Evolutionary conservation across 2,329 filamentous ascomycete species (phyloP).

Genomic region (Hysterium pulicare): DNA sequence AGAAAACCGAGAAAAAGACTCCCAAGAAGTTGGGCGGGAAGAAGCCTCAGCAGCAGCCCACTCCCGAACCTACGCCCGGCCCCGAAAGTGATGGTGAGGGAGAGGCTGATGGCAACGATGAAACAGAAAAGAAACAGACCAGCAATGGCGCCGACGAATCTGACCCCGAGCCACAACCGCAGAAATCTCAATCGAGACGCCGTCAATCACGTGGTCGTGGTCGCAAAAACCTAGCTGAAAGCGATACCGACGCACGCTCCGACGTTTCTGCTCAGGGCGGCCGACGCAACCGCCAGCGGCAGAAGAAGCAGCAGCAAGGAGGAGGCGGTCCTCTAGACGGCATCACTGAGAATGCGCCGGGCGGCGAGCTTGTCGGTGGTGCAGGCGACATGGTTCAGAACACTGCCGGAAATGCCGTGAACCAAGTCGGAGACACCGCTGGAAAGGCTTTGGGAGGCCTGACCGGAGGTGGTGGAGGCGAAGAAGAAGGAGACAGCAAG

Average conservation of each 20-base stretch:
- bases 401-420: conserved; percentile 53
- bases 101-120: conserved; percentile 36
- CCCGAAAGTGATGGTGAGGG: conserved; percentile 42
- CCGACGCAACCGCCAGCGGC: conserved; percentile 54
- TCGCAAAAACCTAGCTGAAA: conserved; percentile 41
- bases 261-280: conserved; percentile 53
- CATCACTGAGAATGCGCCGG: conserved; percentile 53
- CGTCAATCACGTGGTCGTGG: conserved; percentile 51
- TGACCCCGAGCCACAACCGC: conserved; percentile 45
- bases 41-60: conserved; percentile 43
- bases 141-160: conserved; percentile 39
- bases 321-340: conserved; percentile 51
- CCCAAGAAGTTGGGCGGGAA: conserved; percentile 50
- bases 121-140: conserved; percentile 35
- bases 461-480: conserved; percentile 38
- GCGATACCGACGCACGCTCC: conserved; percentile 54
- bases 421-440: conserved; percentile 43
- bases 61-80: conserved; percentile 47
- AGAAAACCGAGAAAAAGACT: conserved; percentile 47
- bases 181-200: conserved; percentile 45
- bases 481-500: conserved; percentile 35
- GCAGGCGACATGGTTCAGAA: conserved; percentile 56
- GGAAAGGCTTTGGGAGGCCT: conserved; percentile 41
- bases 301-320: conserved; percentile 46
- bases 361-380: conserved; percentile 51